Evolutionary conservation across 83 land plant species (phyloP), one percentile per base, ranked within the genome.

Genomic region (Picea abies): DNA sequence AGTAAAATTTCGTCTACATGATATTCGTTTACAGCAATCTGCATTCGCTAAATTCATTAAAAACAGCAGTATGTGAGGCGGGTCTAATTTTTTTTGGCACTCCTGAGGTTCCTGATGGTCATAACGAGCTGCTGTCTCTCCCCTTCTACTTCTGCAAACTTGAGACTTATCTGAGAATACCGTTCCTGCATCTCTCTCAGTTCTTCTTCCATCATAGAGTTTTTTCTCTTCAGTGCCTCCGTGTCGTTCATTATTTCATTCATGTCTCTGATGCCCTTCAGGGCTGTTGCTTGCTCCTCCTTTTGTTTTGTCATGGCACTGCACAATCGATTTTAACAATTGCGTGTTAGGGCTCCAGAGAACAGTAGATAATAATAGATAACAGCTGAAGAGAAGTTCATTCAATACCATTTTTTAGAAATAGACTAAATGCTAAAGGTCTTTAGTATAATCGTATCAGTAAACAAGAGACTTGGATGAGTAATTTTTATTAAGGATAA

Each of bases 61-160:
- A 58, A 58, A 58, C 60, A 58, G 60, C 16, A 56, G 14, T 56
- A 56, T 56, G 14, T 12, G 15, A 56, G 60, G 60, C 60, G 15
- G 60, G 4, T 14, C 60, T 58, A 58, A 14, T 58, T 58, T 14
- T 58, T 58, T 58, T 58, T 86, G 47, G 84, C 65, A 85, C 87
- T 91, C 75, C 84, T 93, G n/a, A 93, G 87, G 63, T 79, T 83
- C 17, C 94, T 86, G 19, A 93, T 81, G 4, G 79, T 87, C 90
- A 93, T 91, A 19, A 91, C 90, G 77, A 93, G 92, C 69, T 91
- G 87, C 82, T 91, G 93, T 61, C 95, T 82, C 77, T 93, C 95
- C 67, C 93, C 95, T 85, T 93, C 95, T 19, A 93, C 95, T 72
- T 91, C 93, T 66, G 95, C 95, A 82, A 93, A 93, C 44, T 81